Base-by-base conservation (phyloP, 345 rosid genomes). In the Eucalyptus sp. region DNA sequence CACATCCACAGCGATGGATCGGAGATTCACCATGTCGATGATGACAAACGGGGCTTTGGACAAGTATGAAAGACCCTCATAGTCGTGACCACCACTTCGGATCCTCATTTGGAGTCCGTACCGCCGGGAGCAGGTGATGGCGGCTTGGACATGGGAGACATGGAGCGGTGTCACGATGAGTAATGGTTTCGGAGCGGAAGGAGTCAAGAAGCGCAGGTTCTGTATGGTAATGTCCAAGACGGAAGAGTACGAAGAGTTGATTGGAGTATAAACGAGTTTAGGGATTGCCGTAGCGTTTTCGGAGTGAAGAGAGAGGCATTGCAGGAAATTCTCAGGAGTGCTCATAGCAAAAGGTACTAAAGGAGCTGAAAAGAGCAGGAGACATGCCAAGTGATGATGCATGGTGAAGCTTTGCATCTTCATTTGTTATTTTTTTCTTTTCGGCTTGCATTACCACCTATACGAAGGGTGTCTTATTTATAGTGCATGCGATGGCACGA, bases 101-200 rank as follows among this genome's bases (percentile, higher is more conserved):
- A 49, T 68, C 11, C 85, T 87, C 7, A 48, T 87, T 11, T 66
- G 88, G 48, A 87, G 81, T 71, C 81, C 25, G 18, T 15, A 66
- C 62, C 71, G 48, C 81, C 87, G 89, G 31, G 93, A 89, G 62
- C 95, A 52, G 91, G 25, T 25, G 54, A 93, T 83, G 56, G 93
- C 87, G 1, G 93, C 92, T 24, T 92, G 95, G 85, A 94, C 92
- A 27, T 95, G 93, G 3, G 91, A 91, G 7, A 87, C 90, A 37
- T 90, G 37, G 66, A 89, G 52, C 9, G 95, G 95, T 22, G 94
- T 91, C 58, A 91, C 27, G 49, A 89, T 91, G 54, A 90, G 8
- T 44, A 41, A 52, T 52, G 94, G 94, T 89, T 87, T 92, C 6
- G 90, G 91, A 54, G 84, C 33, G 15, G 58, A 31, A 41, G 90